Percentiles rank a stretch among this genome's conserved stretches.
Evolutionary conservation across 2,329 filamentous ascomycete genomes (phyloP).

Genomic region (Clonostachys chloroleuca): DNA sequence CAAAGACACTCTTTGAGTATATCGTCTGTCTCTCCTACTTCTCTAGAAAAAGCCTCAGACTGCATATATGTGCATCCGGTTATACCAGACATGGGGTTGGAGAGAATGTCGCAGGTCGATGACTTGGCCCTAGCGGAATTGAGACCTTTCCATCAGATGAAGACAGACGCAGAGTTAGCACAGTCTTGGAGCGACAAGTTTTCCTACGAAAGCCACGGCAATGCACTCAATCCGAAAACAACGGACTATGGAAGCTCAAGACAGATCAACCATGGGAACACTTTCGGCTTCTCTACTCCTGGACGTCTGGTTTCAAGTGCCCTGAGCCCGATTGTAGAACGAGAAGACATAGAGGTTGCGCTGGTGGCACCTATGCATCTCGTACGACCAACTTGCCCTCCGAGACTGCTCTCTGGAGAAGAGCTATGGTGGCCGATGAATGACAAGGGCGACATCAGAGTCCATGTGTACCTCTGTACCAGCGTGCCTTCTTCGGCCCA

Average conservation of each 20-base stretch:
- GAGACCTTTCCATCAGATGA: neutral
- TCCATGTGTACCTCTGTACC: neutral
- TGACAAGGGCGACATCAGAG: neutral
- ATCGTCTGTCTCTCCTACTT: neutral
- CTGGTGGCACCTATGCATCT: neutral
- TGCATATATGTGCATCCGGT: neutral
- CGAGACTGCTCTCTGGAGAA: neutral
- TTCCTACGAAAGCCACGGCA: too few relatives aligned
- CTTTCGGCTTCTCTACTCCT: neutral
- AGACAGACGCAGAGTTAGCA: neutral
- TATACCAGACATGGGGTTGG: neutral
- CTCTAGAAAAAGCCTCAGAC: neutral
- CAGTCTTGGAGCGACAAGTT: neutral
- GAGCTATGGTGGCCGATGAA: slow-evolving; percentile 2
- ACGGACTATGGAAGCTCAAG: neutral
- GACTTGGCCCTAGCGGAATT: neutral
- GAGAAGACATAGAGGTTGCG: neutral
- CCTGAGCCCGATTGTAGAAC: neutral
- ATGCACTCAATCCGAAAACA: neutral
- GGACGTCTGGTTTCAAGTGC: neutral
- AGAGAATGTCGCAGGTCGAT: neutral
- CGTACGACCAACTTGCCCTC: neutral
- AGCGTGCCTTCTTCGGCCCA: neutral
- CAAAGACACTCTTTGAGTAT: neutral
- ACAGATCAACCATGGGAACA: neutral